phyloP scores from a whole-genome alignment of 2,329 filamentous ascomycete species.

The Aureobasidium lini region DNA sequence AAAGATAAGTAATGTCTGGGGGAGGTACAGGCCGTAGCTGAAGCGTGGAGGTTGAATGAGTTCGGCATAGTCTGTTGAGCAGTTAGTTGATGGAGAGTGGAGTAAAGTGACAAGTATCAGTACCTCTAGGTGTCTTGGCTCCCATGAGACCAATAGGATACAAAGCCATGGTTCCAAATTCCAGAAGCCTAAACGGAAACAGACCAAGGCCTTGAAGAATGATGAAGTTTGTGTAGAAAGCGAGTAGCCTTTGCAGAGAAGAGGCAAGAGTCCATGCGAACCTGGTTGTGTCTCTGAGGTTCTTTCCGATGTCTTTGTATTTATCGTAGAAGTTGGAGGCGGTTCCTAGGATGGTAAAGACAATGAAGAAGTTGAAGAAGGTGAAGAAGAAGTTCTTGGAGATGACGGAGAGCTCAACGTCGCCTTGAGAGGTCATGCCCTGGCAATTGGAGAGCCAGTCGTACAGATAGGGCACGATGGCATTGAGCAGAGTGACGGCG shows the following conservation, averaged over 20 bases:
- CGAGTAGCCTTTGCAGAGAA: constrained; percentile 65
- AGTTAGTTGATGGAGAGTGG: background rate
- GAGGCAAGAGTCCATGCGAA: constrained; percentile 68
- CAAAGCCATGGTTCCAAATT: constrained; percentile 76
- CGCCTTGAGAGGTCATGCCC: constrained; percentile 90
- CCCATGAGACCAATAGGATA: constrained; percentile 73
- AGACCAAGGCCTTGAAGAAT: constrained; percentile 89
- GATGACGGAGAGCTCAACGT: constrained; percentile 88
- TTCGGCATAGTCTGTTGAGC: constrained; percentile 62
- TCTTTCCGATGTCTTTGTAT: constrained; percentile 57
- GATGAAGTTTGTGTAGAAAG: constrained; percentile 91
- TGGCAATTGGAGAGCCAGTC: constrained; percentile 86
- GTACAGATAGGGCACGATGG: constrained; percentile 88
- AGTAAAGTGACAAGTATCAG: too few species aligned
- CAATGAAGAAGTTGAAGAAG: constrained; percentile 97
- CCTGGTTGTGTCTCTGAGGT: constrained; percentile 68
- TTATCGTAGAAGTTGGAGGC: constrained; percentile 51
- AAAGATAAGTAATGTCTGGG: constrained; percentile 84
- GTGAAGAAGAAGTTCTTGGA: constrained; percentile 99
- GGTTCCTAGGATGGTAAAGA: constrained; percentile 84
- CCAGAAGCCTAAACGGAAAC: constrained; percentile 83
- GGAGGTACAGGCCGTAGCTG: constrained; percentile 92
- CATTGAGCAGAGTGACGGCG: constrained; percentile 76
- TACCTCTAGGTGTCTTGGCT: constrained; percentile 72
- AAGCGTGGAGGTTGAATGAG: constrained; percentile 77